phyloP scores from a whole-genome alignment of 139 green algal species.

The Coelastrella sp. region DNA sequence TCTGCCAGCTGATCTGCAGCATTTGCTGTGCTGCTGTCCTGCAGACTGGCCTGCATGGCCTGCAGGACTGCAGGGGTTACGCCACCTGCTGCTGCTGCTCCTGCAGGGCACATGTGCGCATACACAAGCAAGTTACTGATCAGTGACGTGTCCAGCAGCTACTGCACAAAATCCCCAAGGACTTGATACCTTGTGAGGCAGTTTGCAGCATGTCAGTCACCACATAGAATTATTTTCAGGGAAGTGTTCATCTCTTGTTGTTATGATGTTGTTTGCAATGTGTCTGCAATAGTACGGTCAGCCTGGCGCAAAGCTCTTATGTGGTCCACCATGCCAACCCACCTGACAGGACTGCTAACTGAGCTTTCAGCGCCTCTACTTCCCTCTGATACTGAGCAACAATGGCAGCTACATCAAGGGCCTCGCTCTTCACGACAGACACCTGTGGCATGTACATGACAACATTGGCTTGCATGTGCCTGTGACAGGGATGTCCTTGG shows the following conservation, averaged over 20 bases:
- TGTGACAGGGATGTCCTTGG: too few species aligned
- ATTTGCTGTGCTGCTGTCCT: slow-evolving; percentile 39
- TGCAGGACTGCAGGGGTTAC: slow-evolving; percentile 20
- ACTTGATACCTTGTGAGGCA: too few species aligned
- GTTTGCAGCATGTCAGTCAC: too few species aligned
- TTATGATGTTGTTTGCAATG: too few species aligned
- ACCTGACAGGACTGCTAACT: slow-evolving; percentile 68
- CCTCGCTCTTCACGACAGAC: slow-evolving; percentile 70
- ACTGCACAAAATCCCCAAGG: neutral
- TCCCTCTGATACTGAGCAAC: slow-evolving; percentile 89
- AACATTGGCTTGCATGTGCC: too few species aligned
- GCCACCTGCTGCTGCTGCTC: slow-evolving; percentile 7
- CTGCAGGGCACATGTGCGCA: neutral
- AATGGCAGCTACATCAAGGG: slow-evolving; percentile 83
- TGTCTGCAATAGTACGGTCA: too few species aligned
- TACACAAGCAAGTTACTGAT: neutral
- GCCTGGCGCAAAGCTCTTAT: too few species aligned
- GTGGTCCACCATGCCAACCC: too few species aligned
- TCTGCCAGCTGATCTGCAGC: slow-evolving; percentile 22
- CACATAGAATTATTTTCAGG: too few species aligned
- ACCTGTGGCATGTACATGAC: too few species aligned
- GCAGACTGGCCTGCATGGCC: slow-evolving; percentile 31
- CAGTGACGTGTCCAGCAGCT: too few species aligned
- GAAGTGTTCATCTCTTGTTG: too few species aligned
- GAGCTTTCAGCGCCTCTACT: slow-evolving; percentile 79